These are phyloP conservation scores for Gryganskiella cystojenkinii DNA, from an alignment of 192 early-diverging fungal species.

Conservation along the genomic window DNA sequence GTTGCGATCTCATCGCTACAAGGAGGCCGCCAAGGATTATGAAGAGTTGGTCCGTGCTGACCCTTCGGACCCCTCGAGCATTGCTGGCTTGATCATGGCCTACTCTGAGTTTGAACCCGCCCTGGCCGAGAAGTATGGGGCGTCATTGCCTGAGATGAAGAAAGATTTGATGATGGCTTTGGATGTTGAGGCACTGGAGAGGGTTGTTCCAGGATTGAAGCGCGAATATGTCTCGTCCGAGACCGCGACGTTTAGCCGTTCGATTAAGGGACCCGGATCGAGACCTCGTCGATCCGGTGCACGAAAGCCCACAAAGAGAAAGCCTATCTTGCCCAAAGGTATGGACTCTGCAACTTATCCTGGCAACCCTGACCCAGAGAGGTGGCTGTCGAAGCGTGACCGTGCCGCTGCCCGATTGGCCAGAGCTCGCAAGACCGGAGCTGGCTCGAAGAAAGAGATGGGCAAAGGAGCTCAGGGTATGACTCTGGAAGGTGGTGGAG, in stretches of 20 bases:
- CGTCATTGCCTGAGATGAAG: conserved; percentile 57
- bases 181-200: conserved; percentile 68
- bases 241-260: background rate
- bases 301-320: conserved; percentile 64
- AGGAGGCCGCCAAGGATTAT: conserved; percentile 75
- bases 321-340: conserved; percentile 66
- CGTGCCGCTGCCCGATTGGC: conserved; percentile 64
- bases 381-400: conserved; percentile 78
- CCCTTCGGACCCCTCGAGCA: conserved; percentile 67
- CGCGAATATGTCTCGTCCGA: conserved; percentile 56
- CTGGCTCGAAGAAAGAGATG: conserved; percentile 52
- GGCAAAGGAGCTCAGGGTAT: conserved; percentile 72
- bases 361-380: conserved; percentile 69
- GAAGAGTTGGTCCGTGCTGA: conserved; percentile 75
- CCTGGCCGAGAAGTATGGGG: conserved; percentile 73
- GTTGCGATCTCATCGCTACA: conserved; percentile 63
- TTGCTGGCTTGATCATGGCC: conserved; percentile 75
- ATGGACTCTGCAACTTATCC: conserved; percentile 54
- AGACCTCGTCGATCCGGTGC: conserved; percentile 37
- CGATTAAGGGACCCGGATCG: conserved; percentile 11
- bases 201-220: conserved; percentile 64
- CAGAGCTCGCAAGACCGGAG: conserved; percentile 67
- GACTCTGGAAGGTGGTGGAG: conserved; percentile 71
- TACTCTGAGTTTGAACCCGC: conserved; percentile 69
- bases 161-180: conserved; percentile 20